These are phyloP conservation scores for Paracoccidioides lutzii DNA, from an alignment of 2,329 filamentous ascomycete genomes.

Conservation along the genomic window DNA sequence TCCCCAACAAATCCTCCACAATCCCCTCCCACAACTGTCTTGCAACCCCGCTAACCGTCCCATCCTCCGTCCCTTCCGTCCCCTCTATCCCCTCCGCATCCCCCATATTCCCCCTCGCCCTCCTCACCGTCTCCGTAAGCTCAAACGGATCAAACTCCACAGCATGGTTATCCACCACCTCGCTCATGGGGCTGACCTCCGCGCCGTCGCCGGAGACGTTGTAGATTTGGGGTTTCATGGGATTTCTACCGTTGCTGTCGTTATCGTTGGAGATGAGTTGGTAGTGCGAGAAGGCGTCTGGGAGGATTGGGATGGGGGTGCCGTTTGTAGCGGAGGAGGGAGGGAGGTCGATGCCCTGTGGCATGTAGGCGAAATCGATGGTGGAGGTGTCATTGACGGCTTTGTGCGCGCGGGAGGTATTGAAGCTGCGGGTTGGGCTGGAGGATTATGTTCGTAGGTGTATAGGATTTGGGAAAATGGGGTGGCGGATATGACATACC, in stretches of 20 bases:
- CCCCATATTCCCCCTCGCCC: slow-evolving; percentile 24
- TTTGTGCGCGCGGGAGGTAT: slow-evolving; percentile 46
- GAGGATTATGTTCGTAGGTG: background rate
- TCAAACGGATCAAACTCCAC: slow-evolving; percentile 45
- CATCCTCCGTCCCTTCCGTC: slow-evolving; percentile 25
- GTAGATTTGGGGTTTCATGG: slow-evolving; percentile 46
- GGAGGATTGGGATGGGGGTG: slow-evolving; percentile 40
- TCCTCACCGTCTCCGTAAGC: slow-evolving; percentile 39
- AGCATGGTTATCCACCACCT: slow-evolving; percentile 44
- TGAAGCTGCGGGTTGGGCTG: slow-evolving; percentile 41
- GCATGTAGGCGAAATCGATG: slow-evolving; percentile 52
- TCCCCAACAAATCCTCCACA: slow-evolving; percentile 33
- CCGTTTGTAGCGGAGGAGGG: slow-evolving; percentile 20
- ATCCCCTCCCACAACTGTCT: slow-evolving; percentile 37
- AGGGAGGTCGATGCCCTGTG: slow-evolving; percentile 33
- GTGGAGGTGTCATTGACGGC: slow-evolving; percentile 46
- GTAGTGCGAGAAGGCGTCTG: slow-evolving; percentile 24
- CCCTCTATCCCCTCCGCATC: slow-evolving; percentile 15
- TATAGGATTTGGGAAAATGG: background rate
- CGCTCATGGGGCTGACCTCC: slow-evolving; percentile 43
- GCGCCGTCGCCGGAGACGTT: slow-evolving; percentile 36
- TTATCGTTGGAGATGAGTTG: slow-evolving; percentile 6
- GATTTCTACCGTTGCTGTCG: slow-evolving; percentile 12
- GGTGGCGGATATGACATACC: background rate
- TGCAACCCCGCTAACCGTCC: slow-evolving; percentile 25